Conservation (phyloP, 176 grass and related monocot species). For the Bothriochloa decipiens region DNA sequence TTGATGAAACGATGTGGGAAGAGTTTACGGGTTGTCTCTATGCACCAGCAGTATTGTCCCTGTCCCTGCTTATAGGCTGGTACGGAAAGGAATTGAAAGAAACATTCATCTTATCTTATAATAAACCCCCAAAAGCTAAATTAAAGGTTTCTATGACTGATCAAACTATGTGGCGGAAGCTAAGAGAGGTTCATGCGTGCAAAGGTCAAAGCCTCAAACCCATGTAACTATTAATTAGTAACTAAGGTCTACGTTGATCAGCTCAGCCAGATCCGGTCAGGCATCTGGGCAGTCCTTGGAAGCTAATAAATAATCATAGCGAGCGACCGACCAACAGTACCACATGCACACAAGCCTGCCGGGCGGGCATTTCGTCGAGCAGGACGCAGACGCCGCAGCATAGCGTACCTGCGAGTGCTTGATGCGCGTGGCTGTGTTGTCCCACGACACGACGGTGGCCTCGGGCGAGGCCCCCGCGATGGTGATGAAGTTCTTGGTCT, state of each 20-base stretch:
- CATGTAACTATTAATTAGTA: not conserved
- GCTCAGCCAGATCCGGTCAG: not conserved
- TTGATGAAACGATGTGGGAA: no score
- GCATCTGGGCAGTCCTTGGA: not conserved
- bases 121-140: not conserved
- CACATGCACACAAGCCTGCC: not conserved
- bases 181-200: not conserved
- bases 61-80: no score
- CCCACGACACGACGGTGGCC: conserved; percentile 82
- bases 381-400: not conserved
- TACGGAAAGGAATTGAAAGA: no score
- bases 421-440: conserved; percentile 83
- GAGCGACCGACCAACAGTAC: not conserved
- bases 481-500: no score
- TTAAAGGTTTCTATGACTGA: not conserved
- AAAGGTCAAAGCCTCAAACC: not conserved
- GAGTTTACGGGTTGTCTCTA: no score
- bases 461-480: conserved; percentile 65
- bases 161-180: not conserved
- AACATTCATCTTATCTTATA: not conserved
- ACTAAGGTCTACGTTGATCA: not conserved
- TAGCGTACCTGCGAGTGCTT: conserved; percentile 86
- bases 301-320: not conserved
- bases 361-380: conserved; percentile 40
- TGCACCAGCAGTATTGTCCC: no score